A percentile compares a stretch with the other conserved stretches of the same genome.
These are phyloP conservation scores for Agarophyton chilense DNA, from an alignment of 23 red algal species.

Conservation along the genomic window DNA sequence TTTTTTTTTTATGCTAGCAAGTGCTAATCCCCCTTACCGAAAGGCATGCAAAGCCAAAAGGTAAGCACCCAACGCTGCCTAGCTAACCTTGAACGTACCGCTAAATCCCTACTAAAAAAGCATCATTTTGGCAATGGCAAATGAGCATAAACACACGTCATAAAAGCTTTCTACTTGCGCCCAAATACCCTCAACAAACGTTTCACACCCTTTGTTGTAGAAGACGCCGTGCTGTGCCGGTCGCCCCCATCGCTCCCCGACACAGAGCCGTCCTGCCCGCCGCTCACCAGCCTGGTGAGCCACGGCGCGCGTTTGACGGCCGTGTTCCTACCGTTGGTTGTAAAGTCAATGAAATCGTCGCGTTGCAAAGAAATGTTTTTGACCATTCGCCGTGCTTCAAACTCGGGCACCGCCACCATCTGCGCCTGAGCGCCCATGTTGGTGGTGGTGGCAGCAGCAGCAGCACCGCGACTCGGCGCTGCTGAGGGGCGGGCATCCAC, in stretches of 20 bases:
- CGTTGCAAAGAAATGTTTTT: slow-evolving; percentile 53
- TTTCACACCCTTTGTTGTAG: too few species aligned
- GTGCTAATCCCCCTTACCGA: too few species aligned
- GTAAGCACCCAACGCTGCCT: too few species aligned
- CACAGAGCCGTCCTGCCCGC: not conserved
- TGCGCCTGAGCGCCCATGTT: not conserved
- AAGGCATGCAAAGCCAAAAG: too few species aligned
- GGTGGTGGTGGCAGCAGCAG: too few species aligned
- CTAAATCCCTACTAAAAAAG: too few species aligned
- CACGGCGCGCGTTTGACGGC: not conserved
- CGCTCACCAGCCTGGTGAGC: slow-evolving; percentile 18
- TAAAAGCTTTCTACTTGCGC: not conserved
- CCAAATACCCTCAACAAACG: not conserved
- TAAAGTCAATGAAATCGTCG: slow-evolving; percentile 63
- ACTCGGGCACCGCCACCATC: slow-evolving; percentile 27
- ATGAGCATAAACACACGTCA: too few species aligned
- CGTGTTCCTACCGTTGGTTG: slow-evolving; percentile 13
- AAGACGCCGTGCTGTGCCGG: not conserved
- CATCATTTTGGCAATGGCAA: too few species aligned
- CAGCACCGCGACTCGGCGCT: too few species aligned
- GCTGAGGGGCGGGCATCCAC: too few species aligned
- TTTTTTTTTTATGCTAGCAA: too few species aligned
- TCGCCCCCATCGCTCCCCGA: slow-evolving; percentile 1
- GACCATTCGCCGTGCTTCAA: slow-evolving; percentile 36
- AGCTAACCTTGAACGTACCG: too few species aligned